Evolutionary conservation across 2,329 filamentous ascomycete species (phyloP).

Genomic region (Remersonia thermophila): DNA sequence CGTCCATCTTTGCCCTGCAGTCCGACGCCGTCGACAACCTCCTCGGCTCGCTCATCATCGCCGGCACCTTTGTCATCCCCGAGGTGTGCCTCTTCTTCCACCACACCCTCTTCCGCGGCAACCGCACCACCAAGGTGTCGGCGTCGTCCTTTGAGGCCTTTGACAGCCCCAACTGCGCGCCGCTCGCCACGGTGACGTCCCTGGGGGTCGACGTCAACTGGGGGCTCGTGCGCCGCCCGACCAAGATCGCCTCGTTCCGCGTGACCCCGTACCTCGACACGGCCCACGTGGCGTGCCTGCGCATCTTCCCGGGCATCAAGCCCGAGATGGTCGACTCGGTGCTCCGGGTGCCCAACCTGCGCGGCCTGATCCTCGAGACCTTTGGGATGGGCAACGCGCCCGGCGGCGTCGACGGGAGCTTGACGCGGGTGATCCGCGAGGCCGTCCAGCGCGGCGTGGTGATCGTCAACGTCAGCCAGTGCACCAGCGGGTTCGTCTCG

Average conservation of each 20-base stretch:
- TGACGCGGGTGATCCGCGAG: constrained; percentile 64
- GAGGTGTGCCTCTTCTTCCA: constrained; percentile 93
- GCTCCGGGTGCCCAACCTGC: constrained; percentile 60
- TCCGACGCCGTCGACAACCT: constrained; percentile 88
- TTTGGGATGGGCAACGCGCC: constrained; percentile 91
- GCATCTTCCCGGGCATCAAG: constrained; percentile 85
- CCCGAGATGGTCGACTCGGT: constrained; percentile 89
- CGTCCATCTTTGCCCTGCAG: constrained; percentile 81
- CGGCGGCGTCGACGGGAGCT: constrained; percentile 63
- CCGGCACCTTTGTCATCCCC: constrained; percentile 83
- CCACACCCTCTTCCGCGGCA: constrained; percentile 79
- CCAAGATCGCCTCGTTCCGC: constrained; percentile 58
- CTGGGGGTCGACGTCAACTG: constrained; percentile 72
- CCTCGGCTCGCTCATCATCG: constrained; percentile 75
- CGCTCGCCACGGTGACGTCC: constrained; percentile 70
- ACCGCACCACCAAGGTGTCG: constrained; percentile 77
- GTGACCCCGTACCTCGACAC: constrained; percentile 69
- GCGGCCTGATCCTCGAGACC: constrained; percentile 76
- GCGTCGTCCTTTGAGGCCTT: constrained; percentile 81
- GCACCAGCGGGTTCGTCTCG: constrained; percentile 63
- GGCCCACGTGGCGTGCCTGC: constrained; percentile 77
- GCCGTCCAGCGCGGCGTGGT: constrained; percentile 72
- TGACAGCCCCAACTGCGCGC: constrained; percentile 72
- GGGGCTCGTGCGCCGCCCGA: constrained; percentile 64
- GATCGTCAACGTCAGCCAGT: constrained; percentile 87